Evolutionary conservation across 352 stramenopile genomes (phyloP).

Genomic region (Phytopythium aichiense): DNA sequence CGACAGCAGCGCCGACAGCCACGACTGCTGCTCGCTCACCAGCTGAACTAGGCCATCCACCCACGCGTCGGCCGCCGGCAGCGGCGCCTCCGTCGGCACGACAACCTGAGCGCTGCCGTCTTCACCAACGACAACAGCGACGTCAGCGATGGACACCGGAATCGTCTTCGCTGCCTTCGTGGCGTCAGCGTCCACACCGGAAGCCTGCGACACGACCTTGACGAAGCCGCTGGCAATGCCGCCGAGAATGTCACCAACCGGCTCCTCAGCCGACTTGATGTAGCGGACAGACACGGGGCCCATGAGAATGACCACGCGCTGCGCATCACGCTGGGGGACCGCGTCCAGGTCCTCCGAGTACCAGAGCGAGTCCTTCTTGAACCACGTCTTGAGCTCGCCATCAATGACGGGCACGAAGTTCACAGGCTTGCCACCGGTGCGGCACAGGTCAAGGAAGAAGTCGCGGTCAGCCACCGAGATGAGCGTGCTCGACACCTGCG

Average conservation of each 20-base stretch:
- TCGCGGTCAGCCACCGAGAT: conserved; percentile 73
- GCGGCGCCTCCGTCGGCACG: conserved; percentile 17
- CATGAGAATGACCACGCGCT: conserved; percentile 83
- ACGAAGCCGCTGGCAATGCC: conserved; percentile 57
- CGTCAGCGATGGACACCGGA: conserved; percentile 16
- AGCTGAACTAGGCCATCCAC: conserved; percentile 29
- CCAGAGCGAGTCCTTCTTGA: conserved; percentile 91
- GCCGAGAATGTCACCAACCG: conserved; percentile 71
- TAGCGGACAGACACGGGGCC: conserved; percentile 79
- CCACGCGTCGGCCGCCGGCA: conserved; percentile 41
- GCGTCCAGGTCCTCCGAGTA: conserved; percentile 88
- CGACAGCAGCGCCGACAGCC: conserved; percentile 50
- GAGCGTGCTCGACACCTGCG: conserved; percentile 42
- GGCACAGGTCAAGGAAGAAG: conserved; percentile 82
- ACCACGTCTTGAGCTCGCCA: conserved; percentile 79
- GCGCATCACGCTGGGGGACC: conserved; percentile 65
- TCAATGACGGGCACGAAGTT: conserved; percentile 86
- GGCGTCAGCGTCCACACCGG: conserved; percentile 10
- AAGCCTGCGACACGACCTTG: conserved; percentile 30
- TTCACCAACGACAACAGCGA: conserved; percentile 24
- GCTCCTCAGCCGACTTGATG: conserved; percentile 70
- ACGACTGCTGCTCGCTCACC: conserved; percentile 31
- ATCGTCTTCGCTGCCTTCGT: conserved; percentile 4
- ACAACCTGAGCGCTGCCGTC: conserved; percentile 21
- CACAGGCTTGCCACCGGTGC: conserved; percentile 78